Base-by-base conservation (phyloP, 2,329 filamentous ascomycete species). In the Penicillium hesseltinei region DNA sequence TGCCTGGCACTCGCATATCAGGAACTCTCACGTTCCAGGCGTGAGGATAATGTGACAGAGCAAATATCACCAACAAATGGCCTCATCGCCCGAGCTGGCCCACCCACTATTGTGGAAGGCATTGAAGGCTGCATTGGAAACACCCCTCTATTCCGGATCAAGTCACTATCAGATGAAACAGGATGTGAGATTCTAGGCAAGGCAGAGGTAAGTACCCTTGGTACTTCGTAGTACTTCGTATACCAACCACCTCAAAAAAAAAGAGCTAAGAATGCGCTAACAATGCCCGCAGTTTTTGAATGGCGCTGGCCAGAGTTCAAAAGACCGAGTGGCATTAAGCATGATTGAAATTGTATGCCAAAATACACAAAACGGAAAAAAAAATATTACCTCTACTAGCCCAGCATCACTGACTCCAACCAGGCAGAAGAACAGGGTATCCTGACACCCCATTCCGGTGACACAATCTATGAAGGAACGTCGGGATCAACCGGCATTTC, bases 401-500 rank as follows among this genome's bases (percentile, higher is more conserved):
- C 17, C 27, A 44, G 21, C 15, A 53, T 46, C 51, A 60, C 63
- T 64, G 19, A 50, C n/a, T 2, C 39, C 13, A 46, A 33, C 29
- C 77, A 87, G 73, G 94, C 92, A 43, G 94, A 99, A 80, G 82
- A 85, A 60, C 78, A 83, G 48, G 92, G 92, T 2, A 80, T 92
- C 19, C 77, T 99, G 45, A 83, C 82, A 0, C 93, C 94, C 0
- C 81, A 89, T 64, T 87, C 89, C 23, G 93, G 93, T 60, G 94
- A 99, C 73, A 95, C 90, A 43, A 92, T 99, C 69, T 99, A 97
- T 75, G 94, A 99, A 78, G 94, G 94, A 63, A 99, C 94, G 1
- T 92, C 96, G 17, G 94, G 94, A 58, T 96, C 91, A 71, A 99
- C 94, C 0, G 94, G 94, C 23, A 97, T 99, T 67, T 97, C 92